These are phyloP conservation scores for Porogramme epimiltina DNA, from an alignment of 1,284 basidiomycete genomes.

Conservation along the genomic window DNA sequence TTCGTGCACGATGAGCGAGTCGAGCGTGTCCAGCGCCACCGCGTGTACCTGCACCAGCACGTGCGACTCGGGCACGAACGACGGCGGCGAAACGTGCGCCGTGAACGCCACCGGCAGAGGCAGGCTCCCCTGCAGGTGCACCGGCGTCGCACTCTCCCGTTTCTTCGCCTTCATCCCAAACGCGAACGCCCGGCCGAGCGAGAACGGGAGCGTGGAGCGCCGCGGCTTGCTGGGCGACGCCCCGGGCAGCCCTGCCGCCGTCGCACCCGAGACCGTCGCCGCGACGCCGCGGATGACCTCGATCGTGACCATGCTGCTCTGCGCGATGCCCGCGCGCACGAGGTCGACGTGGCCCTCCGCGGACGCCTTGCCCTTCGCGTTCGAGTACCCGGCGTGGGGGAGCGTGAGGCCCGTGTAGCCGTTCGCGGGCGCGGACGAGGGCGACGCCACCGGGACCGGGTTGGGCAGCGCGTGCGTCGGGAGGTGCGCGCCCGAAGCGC, in stretches of 20 bases:
- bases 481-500: slow-evolving; percentile 21
- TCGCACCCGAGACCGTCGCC: slow-evolving; percentile 3
- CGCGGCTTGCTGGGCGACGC: background rate
- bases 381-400: slow-evolving; percentile 55
- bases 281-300: slow-evolving; percentile 72
- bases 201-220: slow-evolving; percentile 21
- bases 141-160: slow-evolving; percentile 39
- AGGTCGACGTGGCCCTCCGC: slow-evolving; percentile 62
- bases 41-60: slow-evolving; percentile 86
- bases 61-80: slow-evolving; percentile 63
- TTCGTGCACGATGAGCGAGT: slow-evolving; percentile 61
- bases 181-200: slow-evolving; percentile 21
- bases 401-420: slow-evolving; percentile 75
- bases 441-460: slow-evolving; percentile 24
- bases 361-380: slow-evolving; percentile 37
- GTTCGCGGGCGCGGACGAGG: slow-evolving; percentile 13
- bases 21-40: slow-evolving; percentile 75
- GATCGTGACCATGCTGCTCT: slow-evolving; percentile 84
- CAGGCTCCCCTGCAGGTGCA: slow-evolving; percentile 45
- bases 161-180: slow-evolving; percentile 19
- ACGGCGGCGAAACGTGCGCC: slow-evolving; percentile 73
- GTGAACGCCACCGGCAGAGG: slow-evolving; percentile 51
- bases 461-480: slow-evolving; percentile 36
- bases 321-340: slow-evolving; percentile 73
- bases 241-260: slow-evolving; percentile 8